Evolutionary conservation across 495 filamentous ascomycete species (phyloP), one percentile per base, ranked within the genome.

Genomic region (Bryoglossum gracile): DNA sequence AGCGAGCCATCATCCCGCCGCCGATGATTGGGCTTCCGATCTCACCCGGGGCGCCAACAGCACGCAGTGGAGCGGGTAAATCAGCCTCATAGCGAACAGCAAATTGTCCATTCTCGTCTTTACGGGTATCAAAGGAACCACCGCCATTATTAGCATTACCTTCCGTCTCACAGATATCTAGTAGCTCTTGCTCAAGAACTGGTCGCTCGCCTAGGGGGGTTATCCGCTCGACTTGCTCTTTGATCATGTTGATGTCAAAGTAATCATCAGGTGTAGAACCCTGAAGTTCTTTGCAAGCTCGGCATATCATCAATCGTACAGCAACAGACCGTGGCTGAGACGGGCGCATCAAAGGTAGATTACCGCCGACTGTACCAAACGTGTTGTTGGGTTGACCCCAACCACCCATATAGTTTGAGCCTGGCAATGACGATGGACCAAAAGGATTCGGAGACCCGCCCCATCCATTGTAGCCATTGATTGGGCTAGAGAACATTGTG

Each of bases 121-220:
- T 73, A 40, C 71, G 71, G 47, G 84, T 70, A 19, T 73, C 75
- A 62, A 97, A 94, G 34, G 73, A 82, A 16, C 92, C 92, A 43
- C 92, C 92, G 43, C 92, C 92, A 54, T 97, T 97, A 40, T 84
- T 77, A 0, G 70, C 60, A 57, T 86, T 94, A 48, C 92, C 92
- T 61, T 92, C 84, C 1, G 90, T 94, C 52, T 96, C 90, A 64
- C 86, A 91, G 47, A 94, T 87, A 39, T 87, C 84, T n/a, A 89
- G 72, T 63, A 98, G 72, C 53, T 95, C 89, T 23, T 78, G 68
- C 43, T 85, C 69, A 2, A 69, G 68, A 49, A 92, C 77, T 0
- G 76, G 64, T 1, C 75, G 65, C 33, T 88, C 83, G 32, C 62
- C 65, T 0, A 70, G 54, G 18, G 74, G 66, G 25, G 76, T 80